These are phyloP conservation scores for Boletales sp. DNA, from an alignment of 768 basidiomycete genomes.

Conservation along the genomic window DNA sequence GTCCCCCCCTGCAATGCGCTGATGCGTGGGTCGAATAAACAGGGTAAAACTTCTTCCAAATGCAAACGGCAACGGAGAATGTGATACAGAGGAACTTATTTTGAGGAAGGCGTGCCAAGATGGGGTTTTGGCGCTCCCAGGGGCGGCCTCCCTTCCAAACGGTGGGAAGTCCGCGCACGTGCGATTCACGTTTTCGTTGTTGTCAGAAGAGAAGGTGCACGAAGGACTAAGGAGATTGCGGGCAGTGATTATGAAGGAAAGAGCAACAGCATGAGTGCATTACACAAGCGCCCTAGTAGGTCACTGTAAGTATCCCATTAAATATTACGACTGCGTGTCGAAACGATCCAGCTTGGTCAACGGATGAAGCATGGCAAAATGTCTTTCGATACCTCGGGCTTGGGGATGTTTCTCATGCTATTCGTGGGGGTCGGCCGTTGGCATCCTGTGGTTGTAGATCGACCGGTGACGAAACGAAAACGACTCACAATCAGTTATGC, in stretches of 20 bases:
- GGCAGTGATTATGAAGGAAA: constrained; percentile 26
- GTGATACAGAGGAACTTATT: constrained; percentile 66
- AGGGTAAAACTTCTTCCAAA: constrained; percentile 60
- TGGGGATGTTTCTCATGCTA: too few relatives aligned
- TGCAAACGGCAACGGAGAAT: constrained; percentile 30
- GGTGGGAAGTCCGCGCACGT: constrained; percentile 64
- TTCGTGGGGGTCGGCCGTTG: too few relatives aligned
- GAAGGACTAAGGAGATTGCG: constrained; percentile 59
- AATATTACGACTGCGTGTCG: too few relatives aligned
- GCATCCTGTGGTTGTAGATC: too few relatives aligned
- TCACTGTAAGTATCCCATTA: too few relatives aligned
- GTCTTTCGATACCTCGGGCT: too few relatives aligned
- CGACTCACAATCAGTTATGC: too few relatives aligned
- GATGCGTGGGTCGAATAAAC: neutral
- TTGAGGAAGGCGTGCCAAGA: constrained; percentile 63
- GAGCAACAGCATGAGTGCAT: neutral
- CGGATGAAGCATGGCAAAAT: too few relatives aligned
- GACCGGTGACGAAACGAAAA: too few relatives aligned
- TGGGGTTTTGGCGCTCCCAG: constrained; percentile 83
- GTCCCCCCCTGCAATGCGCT: neutral
- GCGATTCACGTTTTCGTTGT: constrained; percentile 68
- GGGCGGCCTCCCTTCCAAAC: constrained; percentile 66
- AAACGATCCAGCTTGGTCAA: too few relatives aligned
- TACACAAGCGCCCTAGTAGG: too few relatives aligned
- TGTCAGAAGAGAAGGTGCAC: constrained; percentile 59